Conservation (phyloP, 352 stramenopile species). For the Blastocystis sp. region DNA sequence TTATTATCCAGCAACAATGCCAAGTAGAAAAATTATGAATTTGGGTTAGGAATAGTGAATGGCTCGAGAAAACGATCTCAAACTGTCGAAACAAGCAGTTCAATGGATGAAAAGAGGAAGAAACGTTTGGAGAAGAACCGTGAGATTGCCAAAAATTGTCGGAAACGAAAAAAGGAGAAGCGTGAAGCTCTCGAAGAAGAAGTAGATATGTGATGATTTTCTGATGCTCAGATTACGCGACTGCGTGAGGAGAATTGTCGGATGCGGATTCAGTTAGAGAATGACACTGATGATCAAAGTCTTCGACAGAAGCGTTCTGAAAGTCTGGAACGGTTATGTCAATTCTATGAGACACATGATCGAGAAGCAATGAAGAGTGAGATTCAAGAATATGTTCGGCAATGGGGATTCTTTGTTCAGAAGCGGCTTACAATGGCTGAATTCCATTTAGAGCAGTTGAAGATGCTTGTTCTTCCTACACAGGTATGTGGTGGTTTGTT, state of each 20-base stretch:
- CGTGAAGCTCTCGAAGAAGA: slow-evolving; percentile 52
- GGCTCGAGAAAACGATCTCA: neutral
- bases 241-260: slow-evolving; percentile 63
- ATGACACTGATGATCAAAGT: slow-evolving; percentile 62
- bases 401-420: slow-evolving; percentile 64
- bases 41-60: neutral
- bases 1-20: neutral
- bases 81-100: neutral
- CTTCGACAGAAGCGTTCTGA: slow-evolving; percentile 16
- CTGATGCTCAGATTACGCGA: slow-evolving; percentile 51
- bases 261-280: slow-evolving; percentile 58
- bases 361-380: slow-evolving; percentile 11
- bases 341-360: slow-evolving; percentile 11
- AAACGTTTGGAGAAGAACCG: slow-evolving; percentile 66
- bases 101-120: neutral
- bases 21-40: too few relatives aligned
- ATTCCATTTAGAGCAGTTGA: slow-evolving; percentile 64
- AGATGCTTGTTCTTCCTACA: slow-evolving; percentile 64
- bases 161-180: slow-evolving; percentile 65
- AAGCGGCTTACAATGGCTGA: slow-evolving; percentile 63
- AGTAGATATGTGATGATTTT: neutral
- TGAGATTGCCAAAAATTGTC: slow-evolving; percentile 65
- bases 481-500: neutral
- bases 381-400: slow-evolving; percentile 62
- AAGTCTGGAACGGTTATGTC: slow-evolving; percentile 38